A percentile compares a stretch with the other conserved stretches of the same genome.
These are phyloP conservation scores for Solanum habrochaites DNA, from an alignment of 257 asterid species.

Conservation along the genomic window DNA sequence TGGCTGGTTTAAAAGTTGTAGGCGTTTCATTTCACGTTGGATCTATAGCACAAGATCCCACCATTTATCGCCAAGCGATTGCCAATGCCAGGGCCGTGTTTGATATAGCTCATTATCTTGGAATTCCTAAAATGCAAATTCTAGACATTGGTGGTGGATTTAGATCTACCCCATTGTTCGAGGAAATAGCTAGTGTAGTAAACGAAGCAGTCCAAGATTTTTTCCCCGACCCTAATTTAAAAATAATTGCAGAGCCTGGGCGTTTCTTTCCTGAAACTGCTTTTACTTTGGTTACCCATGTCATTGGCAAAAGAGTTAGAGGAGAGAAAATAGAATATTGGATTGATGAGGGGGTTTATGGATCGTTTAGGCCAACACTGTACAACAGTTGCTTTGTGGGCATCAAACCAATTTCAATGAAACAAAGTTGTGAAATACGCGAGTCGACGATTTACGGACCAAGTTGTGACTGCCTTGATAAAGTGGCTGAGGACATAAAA, in stretches of 20 bases:
- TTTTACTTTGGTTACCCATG: neutral
- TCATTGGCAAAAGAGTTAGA: neutral
- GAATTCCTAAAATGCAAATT: too few species aligned
- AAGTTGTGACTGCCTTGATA: neutral
- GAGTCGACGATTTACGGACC: neutral
- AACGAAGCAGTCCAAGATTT: neutral
- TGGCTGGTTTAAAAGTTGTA: too few species aligned
- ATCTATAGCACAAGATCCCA: too few species aligned
- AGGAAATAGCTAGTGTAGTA: too few species aligned
- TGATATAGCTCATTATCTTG: too few species aligned
- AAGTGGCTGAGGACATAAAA: neutral
- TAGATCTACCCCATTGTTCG: too few species aligned
- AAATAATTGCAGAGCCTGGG: neutral
- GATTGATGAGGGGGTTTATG: conserved; percentile 7
- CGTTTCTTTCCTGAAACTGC: neutral
- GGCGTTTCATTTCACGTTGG: too few species aligned
- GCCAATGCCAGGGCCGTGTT: too few species aligned
- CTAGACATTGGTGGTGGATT: too few species aligned
- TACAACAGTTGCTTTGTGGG: neutral
- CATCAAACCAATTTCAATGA: neutral
- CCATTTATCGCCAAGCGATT: too few species aligned
- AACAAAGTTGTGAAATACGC: neutral
- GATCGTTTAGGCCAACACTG: conserved; percentile 3
- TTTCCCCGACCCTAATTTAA: neutral
- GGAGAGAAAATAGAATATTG: conserved; percentile 5